phyloP scores from a whole-genome alignment of 148 eudicot genomes.

The Pouteria glomerata region DNA sequence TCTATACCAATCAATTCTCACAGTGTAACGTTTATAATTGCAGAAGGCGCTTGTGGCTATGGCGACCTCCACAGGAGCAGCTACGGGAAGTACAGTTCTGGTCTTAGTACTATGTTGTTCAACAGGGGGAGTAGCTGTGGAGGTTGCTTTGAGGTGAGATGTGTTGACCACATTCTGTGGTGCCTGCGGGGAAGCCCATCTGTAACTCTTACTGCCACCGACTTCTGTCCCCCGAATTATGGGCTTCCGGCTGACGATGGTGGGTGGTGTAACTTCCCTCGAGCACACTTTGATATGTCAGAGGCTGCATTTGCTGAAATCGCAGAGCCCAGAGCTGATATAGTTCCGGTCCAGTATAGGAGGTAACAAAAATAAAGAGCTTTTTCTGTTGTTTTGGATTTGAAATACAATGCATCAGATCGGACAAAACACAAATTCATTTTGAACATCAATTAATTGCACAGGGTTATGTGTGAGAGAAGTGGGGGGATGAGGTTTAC shows the following conservation, averaged over 20 bases:
- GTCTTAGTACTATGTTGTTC: slow-evolving; percentile 51
- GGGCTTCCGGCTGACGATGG: slow-evolving; percentile 65
- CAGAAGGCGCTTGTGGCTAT: slow-evolving; percentile 72
- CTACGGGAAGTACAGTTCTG: slow-evolving; percentile 50
- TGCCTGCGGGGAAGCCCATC: slow-evolving; percentile 58
- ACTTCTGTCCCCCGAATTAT: slow-evolving; percentile 66
- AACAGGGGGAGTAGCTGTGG: slow-evolving; percentile 65
- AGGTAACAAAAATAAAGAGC: slow-evolving; percentile 52
- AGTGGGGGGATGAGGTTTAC: slow-evolving; percentile 64
- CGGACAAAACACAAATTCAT: not conserved
- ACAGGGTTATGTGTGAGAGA: slow-evolving; percentile 62
- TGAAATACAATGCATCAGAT: not conserved
- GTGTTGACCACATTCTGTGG: slow-evolving; percentile 56
- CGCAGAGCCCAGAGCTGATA: slow-evolving; percentile 38
- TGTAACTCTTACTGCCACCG: slow-evolving; percentile 56
- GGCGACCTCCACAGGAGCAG: slow-evolving; percentile 54
- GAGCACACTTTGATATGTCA: slow-evolving; percentile 64
- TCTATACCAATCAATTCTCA: too few species aligned
- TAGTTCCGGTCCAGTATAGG: slow-evolving; percentile 55
- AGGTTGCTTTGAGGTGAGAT: slow-evolving; percentile 59
- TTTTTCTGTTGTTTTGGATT: not conserved
- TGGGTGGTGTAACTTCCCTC: slow-evolving; percentile 74
- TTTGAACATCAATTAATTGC: not conserved
- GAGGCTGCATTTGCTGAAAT: slow-evolving; percentile 47
- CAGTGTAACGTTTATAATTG: not conserved